Evolutionary conservation across 495 filamentous ascomycete species (phyloP), one percentile per base, ranked within the genome.

Genomic region (Penicillium canescens): DNA sequence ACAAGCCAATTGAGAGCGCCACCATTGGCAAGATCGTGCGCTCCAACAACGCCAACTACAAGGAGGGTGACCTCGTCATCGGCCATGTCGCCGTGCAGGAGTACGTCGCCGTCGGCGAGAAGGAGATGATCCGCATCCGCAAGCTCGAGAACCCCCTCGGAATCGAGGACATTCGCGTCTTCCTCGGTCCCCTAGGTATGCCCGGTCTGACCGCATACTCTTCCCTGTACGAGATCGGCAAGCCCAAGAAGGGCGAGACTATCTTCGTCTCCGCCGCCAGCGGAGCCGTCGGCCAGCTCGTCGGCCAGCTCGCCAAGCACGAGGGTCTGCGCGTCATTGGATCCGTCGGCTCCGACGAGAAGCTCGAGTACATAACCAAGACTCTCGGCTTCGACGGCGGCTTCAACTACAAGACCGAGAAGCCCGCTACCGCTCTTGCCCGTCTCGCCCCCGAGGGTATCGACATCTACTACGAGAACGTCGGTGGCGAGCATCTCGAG

Each of bases 381-480:
- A 82, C 86, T 38, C 76, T 90, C 14, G 79, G 80, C 20, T 90
- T 89, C 57, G 85, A 88, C 45, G 84, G 73, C 33, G 86, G 82
- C 6, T 90, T 89, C 73, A 89, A 90, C 69, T 90, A 90, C 72
- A 90, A 90, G 80, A 88, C 77, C 20, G 86, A 87, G 73, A 82
- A 83, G 59, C 77, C 86, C 14, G 61, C 61, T 1, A 86, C 89
- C 42, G 93, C 91, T 2, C 74, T 96, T 44, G 70, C 76, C 56
- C 79, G 90, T 56, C 73, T 96, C 39, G 89, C 88, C 6, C 92
- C 91, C 0, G 63, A 93, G 26, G 93, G 92, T 10, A 80, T 97
- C 42, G 91, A 96, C 64, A 96, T 98, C 67, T 96, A 96, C 75
- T 98, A 86, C 60, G 92, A 98, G 69, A 96, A 96, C 56, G 92